Percentiles rank a stretch among this genome's conserved stretches.
phyloP scores from a whole-genome alignment of 345 rosid genomes.

The Hibiscus mutabilis region DNA sequence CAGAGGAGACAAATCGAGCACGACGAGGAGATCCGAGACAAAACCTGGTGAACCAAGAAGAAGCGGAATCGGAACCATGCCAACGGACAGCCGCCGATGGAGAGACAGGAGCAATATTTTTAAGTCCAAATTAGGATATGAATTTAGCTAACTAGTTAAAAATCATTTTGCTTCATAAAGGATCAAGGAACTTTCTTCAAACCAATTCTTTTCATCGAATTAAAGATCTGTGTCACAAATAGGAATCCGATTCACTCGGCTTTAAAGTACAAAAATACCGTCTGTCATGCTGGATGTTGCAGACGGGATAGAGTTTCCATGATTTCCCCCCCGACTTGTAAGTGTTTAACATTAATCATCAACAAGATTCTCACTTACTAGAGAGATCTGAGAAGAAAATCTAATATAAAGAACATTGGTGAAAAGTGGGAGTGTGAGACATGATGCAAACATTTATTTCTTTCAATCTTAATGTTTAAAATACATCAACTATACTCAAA shows the following conservation, averaged over 20 bases:
- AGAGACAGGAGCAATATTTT: no score
- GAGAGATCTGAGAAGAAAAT: no score
- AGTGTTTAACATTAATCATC: neutral
- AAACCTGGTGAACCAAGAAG: no score
- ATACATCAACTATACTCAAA: neutral
- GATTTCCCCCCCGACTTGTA: neutral
- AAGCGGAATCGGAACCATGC: no score
- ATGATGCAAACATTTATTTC: neutral
- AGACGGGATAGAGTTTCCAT: constrained; percentile 31
- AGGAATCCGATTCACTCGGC: neutral
- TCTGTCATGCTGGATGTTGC: constrained; percentile 80
- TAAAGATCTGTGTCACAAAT: neutral
- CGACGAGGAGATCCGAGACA: no score
- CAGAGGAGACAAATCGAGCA: no score
- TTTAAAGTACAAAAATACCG: constrained; percentile 27
- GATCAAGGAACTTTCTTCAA: neutral
- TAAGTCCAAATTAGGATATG: neutral
- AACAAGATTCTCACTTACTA: no score
- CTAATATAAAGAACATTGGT: neutral
- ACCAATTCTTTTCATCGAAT: neutral
- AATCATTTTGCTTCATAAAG: neutral
- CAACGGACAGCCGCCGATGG: no score
- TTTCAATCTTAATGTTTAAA: neutral
- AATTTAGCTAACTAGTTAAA: neutral
- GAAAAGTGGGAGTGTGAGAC: neutral